phyloP scores from a whole-genome alignment of 2,329 filamentous ascomycete species.

The Xylaria sp. region DNA sequence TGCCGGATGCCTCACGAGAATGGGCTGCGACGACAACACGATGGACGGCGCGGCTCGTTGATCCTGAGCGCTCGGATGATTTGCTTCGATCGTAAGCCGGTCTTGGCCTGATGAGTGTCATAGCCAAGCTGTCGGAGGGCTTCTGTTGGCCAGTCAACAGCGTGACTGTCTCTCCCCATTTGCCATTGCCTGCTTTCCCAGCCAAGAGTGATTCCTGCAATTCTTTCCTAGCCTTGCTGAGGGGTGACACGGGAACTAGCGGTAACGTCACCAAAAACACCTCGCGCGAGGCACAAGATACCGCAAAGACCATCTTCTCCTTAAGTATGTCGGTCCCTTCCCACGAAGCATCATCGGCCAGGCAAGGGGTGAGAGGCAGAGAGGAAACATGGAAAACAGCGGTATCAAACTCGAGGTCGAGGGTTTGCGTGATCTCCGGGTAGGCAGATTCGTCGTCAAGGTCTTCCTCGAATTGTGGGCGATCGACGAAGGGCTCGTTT shows the following conservation, averaged over 20 bases:
- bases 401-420: constrained; percentile 65
- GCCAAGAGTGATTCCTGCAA: constrained; percentile 57
- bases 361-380: constrained; percentile 56
- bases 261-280: constrained; percentile 64
- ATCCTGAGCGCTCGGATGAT: constrained; percentile 47
- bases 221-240: constrained; percentile 62
- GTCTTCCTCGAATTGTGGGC: constrained; percentile 63
- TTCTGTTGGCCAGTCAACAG: constrained; percentile 59
- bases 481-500: constrained; percentile 52
- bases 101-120: constrained; percentile 56
- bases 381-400: constrained; percentile 62
- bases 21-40: constrained; percentile 65
- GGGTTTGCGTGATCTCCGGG: constrained; percentile 62
- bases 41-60: constrained; percentile 36
- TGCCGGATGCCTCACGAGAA: constrained; percentile 63
- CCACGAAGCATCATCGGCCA: constrained; percentile 55
- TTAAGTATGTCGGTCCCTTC: constrained; percentile 56
- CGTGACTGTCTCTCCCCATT: constrained; percentile 66
- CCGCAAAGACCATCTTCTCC: constrained; percentile 65
- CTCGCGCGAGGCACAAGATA: constrained; percentile 63
- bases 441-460: constrained; percentile 55
- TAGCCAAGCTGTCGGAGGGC: constrained; percentile 60
- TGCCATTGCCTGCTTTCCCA: constrained; percentile 62
- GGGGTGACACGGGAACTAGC: constrained; percentile 64
- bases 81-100: constrained; percentile 41